Base-by-base conservation (phyloP, 164 flowering plant genomes). In the Nelumbo lutea region DNA sequence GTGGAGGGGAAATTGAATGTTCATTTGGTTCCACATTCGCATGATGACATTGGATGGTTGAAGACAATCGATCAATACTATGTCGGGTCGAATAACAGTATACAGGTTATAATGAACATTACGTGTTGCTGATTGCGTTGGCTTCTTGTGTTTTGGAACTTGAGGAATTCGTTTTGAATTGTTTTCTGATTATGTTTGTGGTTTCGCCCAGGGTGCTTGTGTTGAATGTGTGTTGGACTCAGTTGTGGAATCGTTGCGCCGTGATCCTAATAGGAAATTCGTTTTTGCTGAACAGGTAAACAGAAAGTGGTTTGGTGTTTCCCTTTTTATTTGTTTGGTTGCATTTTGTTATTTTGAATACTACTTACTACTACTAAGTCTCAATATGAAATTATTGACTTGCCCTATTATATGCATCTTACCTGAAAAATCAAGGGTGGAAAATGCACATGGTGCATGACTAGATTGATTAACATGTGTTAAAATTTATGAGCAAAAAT, bases 1-100 rank as follows among this genome's bases (percentile, higher is more conserved):
- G 88, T 89, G 14, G 76, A 75, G 9, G 88, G 86, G 6, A 89
- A 88, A 61, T 61, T 89, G 78, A 89, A 89, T 76, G 90, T 89
- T 57, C 96, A 89, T 79, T 77, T 89, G 79, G 92, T 88, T 56
- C 76, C 96, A 1, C 96, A 89, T 69, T 81, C 96, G 1, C 96
- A 87, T 66, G 96, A 89, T 68, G 96, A 89, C 75, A 89, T 88
- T 46, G 96, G 96, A 6, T 89, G 96, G 96, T 75, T 89, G 75
- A 89, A 89, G 84, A 89, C 90, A 0, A 62, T 89, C 68, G 92
- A 89, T 84, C 96, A 89, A 80, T 89, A 89, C 84, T 89, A 79
- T 68, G 88, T 86, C 73, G 96, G 96, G 64, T 81, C 89, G 41
- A 89, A 89, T 62, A 84, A 80, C 75, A 72, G 70, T 42, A 84